Evolutionary conservation across 2,329 filamentous ascomycete genomes (phyloP).

Genomic region (Xylariaceae sp.): DNA sequence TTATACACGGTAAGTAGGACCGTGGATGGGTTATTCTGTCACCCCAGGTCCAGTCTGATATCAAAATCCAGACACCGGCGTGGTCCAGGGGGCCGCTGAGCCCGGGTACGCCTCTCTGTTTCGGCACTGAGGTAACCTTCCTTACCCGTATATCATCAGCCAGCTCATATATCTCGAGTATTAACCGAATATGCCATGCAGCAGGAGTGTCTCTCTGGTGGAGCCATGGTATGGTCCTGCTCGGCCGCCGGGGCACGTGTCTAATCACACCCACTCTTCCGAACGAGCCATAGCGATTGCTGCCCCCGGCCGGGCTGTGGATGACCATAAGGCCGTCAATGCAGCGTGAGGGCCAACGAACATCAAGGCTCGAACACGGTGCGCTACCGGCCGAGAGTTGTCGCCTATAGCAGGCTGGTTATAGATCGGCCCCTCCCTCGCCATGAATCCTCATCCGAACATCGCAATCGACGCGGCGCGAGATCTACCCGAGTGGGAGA

Average conservation of each 20-base stretch:
- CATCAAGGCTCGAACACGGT: constrained; percentile 12
- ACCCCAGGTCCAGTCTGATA: no score
- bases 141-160: constrained; percentile 8
- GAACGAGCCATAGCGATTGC: no score
- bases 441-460: constrained; percentile 15
- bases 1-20: no score
- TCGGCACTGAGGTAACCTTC: no score
- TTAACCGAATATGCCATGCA: constrained; percentile 15
- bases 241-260: constrained; percentile 6
- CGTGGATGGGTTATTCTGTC: no score
- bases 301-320: no score
- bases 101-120: no score
- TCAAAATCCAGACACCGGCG: no score
- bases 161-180: constrained; percentile 8
- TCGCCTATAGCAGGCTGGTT: no score
- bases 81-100: no score
- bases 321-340: constrained; percentile 8
- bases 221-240: constrained; percentile 12
- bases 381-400: no score
- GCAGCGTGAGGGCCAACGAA: constrained; percentile 11
- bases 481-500: constrained; percentile 12
- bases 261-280: constrained; percentile 10
- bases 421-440: no score
- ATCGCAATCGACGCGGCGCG: constrained; percentile 6
- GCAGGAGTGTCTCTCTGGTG: constrained; percentile 11